Percentiles rank a stretch among this genome's conserved stretches.
These are phyloP conservation scores for Colletotrichum graminicola DNA, from an alignment of 2,329 filamentous ascomycete genomes.

Conservation along the genomic window DNA sequence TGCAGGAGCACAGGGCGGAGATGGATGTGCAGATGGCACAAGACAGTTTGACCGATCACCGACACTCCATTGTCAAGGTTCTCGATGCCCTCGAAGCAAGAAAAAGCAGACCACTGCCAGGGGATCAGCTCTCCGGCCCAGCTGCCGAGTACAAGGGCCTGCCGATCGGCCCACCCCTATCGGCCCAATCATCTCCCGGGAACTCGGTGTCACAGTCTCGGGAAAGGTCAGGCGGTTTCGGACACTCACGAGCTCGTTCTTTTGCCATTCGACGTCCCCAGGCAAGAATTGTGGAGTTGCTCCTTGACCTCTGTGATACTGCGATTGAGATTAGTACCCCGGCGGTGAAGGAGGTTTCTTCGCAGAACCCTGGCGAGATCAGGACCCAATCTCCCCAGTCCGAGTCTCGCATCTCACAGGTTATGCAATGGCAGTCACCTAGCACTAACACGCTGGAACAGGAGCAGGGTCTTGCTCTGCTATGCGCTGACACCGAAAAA, in stretches of 20 bases:
- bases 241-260: constrained; percentile 84
- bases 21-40: constrained; percentile 98
- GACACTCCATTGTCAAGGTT: constrained; percentile 94
- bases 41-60: constrained; percentile 90
- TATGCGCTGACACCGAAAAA: constrained; percentile 92
- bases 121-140: constrained; percentile 65
- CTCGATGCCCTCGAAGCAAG: constrained; percentile 90
- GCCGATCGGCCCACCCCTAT: constrained; percentile 81
- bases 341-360: constrained; percentile 85
- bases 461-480: constrained; percentile 86
- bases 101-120: constrained; percentile 71
- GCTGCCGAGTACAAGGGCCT: constrained; percentile 89
- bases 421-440: constrained; percentile 96
- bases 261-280: constrained; percentile 93
- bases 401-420: constrained; percentile 92
- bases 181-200: constrained; percentile 78
- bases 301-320: constrained; percentile 96
- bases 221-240: constrained; percentile 79
- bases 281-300: constrained; percentile 91
- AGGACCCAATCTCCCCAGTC: constrained; percentile 96
- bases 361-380: constrained; percentile 78
- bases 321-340: constrained; percentile 95
- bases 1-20: constrained; percentile 95
- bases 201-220: constrained; percentile 79
- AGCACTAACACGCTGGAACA: constrained; percentile 92